phyloP scores from a whole-genome alignment of 139 green algal genomes.

The Astrephomene gubernaculifera region DNA sequence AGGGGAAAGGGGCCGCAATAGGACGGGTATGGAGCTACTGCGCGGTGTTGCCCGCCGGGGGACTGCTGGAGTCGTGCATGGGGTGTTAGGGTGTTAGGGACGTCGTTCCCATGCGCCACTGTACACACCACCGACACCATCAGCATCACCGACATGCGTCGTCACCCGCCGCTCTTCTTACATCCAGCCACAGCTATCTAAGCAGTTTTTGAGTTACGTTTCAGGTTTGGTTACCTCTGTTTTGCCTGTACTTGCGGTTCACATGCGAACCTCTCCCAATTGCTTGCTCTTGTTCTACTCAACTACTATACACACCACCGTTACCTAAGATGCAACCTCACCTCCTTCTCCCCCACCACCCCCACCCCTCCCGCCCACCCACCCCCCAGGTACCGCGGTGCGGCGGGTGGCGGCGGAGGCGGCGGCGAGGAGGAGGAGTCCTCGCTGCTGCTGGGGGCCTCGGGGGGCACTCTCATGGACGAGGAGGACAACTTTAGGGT shows the following conservation, averaged over 20 bases:
- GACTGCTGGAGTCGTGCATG: not conserved
- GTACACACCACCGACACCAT: not conserved
- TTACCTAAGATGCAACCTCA: not conserved
- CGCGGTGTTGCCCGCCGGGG: not conserved
- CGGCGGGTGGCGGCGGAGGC: not conserved
- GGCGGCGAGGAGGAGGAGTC: conserved; percentile 35
- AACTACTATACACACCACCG: too few relatives aligned
- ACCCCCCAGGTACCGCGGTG: not conserved
- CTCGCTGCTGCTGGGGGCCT: conserved; percentile 61
- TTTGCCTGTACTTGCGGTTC: too few relatives aligned
- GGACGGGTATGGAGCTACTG: not conserved
- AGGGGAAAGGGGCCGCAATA: not conserved
- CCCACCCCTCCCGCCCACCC: too few relatives aligned
- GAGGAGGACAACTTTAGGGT: conserved; percentile 76
- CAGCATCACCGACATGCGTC: too few relatives aligned
- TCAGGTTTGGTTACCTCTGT: too few relatives aligned
- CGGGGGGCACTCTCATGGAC: conserved; percentile 70
- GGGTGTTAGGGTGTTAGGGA: not conserved
- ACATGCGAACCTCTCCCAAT: too few relatives aligned
- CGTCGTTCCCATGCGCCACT: not conserved
- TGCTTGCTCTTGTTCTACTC: too few relatives aligned
- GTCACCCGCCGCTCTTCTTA: not conserved
- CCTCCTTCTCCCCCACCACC: too few relatives aligned
- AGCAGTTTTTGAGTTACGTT: too few relatives aligned
- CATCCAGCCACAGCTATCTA: not conserved